Evolutionary conservation across 495 filamentous ascomycete genomes (phyloP), one percentile per base, ranked within the genome.

Genomic region (Hyaloscypha hepaticicola): DNA sequence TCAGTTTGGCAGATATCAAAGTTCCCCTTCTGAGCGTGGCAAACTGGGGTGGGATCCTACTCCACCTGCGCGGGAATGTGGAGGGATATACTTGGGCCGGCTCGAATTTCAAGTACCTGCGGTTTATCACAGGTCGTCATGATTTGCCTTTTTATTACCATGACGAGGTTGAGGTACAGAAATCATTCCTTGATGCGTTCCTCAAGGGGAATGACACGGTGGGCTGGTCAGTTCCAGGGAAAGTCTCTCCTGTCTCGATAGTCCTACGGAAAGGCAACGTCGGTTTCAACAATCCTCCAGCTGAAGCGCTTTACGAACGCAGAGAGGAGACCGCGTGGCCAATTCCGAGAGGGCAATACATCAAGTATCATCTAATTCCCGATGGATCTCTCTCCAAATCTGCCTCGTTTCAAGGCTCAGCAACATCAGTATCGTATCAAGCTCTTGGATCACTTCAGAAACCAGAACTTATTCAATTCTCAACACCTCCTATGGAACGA

Each of bases 71-170:
- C 4, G 87, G 87, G 2, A 90, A 90, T 64, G 79, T 90, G 6
- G 77, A 87, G 65, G 87, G 87, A 0, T 90, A 78, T 63, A 80
- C 75, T 5, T 74, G 83, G 53, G 85, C 86, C 0, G 83, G 85
- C 0, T 87, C 84, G 2, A 75, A 83, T 57, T 72, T 84, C 50
- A 90, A 90, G 71, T 89, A 86, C 64, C 74, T 89, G 5, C 80
- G 87, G 11, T 86, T 89, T 70, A 86, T 90, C 66, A 85, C 82
- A 0, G 88, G 87, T 12, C 80, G 88, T 0, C 88, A 90, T 66
- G 87, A 90, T 67, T 77, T 90, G 7, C 88, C 88, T 0, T 90
- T 90, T 74, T 90, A 89, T 74, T 89, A 88, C 65, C 66, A 78
- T 2, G 83, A 88, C 45, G 83, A 88, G 60, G 87, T 87, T 3